Base-by-base conservation (phyloP, 331 rosid species). In the Prunus yedoensis region DNA sequence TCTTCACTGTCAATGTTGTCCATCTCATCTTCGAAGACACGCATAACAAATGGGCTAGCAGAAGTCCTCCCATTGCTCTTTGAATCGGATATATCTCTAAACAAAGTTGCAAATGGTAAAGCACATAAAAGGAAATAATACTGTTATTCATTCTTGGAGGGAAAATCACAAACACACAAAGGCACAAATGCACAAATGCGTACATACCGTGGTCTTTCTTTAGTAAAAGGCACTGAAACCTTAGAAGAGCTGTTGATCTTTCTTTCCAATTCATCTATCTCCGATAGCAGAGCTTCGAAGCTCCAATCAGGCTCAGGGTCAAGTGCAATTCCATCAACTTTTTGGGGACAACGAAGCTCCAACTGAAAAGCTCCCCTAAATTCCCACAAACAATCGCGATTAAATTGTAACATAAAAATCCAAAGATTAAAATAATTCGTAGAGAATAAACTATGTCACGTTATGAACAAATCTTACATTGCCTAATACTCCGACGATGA, bases 291-390 rank as follows among this genome's bases (percentile, higher is more conserved):
- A 81, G 81, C 87, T 66, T 88, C 88, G 38, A 88, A 93, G 70
- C 65, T 88, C 96, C 91, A 91, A 88, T 93, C 91, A 21, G 97
- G 96, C 7, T 83, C 83, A 2, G 98, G 98, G 30, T 93, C 92
- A 49, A 27, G 80, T 8, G 80, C 54, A 41, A 91, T 35, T 70
- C 85, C 91, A 64, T 80, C 81, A 1, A 75, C 79, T 18, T 74
- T 80, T 66, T 63, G 80, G 49, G 91, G 83, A 70, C 75, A 70
- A 74, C 70, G 85, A 79, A 89, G 87, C 43, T 77, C 80, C 85
- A 91, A 83, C 82, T 85, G 78, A 27, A 91, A 30, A 41, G 82
- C 84, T 69, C 89, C 91, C 93, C 96, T 93, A 67, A 65, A 66
- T 3, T 21, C 38, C 71, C 50, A 70, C 2, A 35, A 53, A 9